These are phyloP conservation scores for Diplodia scrobiculata DNA, from an alignment of 2,329 filamentous ascomycete genomes.

Conservation along the genomic window DNA sequence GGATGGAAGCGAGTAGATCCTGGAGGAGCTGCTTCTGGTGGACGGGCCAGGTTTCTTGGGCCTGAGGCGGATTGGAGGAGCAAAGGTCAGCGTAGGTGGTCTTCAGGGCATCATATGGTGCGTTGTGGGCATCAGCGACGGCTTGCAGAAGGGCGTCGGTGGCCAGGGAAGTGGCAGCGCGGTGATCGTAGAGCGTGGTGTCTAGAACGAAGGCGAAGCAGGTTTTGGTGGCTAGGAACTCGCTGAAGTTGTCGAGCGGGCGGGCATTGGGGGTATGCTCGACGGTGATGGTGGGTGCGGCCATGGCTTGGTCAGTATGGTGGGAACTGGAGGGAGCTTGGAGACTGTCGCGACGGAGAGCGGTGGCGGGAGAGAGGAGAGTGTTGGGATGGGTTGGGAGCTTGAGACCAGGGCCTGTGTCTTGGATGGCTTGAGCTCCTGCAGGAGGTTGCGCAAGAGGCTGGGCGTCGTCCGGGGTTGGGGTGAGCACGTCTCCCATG, in stretches of 20 bases:
- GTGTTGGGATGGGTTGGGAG: slow-evolving; percentile 3
- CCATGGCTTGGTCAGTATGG: background rate
- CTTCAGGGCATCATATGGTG: slow-evolving; percentile 1
- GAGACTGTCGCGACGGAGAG: background rate
- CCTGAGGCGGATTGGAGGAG: background rate
- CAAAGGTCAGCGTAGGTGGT: slow-evolving; percentile 1
- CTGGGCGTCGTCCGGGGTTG: slow-evolving; percentile 9
- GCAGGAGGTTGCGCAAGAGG: background rate
- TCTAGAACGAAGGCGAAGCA: slow-evolving; percentile 28
- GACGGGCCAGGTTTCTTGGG: slow-evolving; percentile 1
- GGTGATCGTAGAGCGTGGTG: slow-evolving; percentile 25
- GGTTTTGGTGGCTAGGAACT: slow-evolving; percentile 19
- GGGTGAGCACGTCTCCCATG: slow-evolving; percentile 27
- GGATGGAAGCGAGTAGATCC: background rate
- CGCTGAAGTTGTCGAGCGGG: slow-evolving; percentile 19
- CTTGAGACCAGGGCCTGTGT: slow-evolving; percentile 7
- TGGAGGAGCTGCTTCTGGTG: slow-evolving; percentile 15
- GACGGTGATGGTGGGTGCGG: slow-evolving; percentile 13
- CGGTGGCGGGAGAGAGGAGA: background rate
- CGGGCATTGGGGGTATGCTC: slow-evolving; percentile 4
- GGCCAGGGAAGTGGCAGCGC: slow-evolving; percentile 3
- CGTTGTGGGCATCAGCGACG: slow-evolving; percentile 15
- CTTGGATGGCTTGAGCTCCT: slow-evolving; percentile 3
- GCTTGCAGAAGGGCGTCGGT: slow-evolving; percentile 11
- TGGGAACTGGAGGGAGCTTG: background rate